Evolutionary conservation across 129 eudicot species (phyloP).

Genomic region (Artemisia argyi): DNA sequence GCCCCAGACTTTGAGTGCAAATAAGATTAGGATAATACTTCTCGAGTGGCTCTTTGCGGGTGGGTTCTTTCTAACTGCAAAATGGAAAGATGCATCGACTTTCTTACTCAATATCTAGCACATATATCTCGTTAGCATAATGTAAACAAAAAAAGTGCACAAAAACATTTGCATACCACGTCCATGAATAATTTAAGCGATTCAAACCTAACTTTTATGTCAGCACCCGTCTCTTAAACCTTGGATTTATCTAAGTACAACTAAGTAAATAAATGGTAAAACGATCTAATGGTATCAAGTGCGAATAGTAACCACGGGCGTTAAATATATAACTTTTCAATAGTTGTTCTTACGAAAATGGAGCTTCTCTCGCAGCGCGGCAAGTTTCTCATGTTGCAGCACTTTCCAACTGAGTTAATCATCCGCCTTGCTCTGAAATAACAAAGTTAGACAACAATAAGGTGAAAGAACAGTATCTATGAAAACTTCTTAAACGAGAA

Average conservation of each 20-base stretch:
- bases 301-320: not conserved
- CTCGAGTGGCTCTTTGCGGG: conserved; percentile 72
- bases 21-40: conserved; percentile 85
- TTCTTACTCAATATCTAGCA: conserved; percentile 8
- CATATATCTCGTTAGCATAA: not conserved
- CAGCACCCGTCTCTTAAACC: conserved; percentile 59
- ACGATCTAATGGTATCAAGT: not conserved
- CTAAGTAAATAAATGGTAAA: not conserved
- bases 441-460: too few species aligned
- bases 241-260: conserved; percentile 64
- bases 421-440: conserved; percentile 79
- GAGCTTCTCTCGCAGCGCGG: conserved; percentile 74
- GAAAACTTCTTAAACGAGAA: too few species aligned
- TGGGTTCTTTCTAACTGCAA: conserved; percentile 74
- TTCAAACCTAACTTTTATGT: conserved; percentile 66
- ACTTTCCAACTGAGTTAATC: conserved; percentile 86
- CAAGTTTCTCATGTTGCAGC: conserved; percentile 75
- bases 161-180: conserved; percentile 33
- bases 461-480: too few species aligned
- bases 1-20: conserved; percentile 70
- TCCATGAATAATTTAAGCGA: conserved; percentile 65
- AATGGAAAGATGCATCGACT: conserved; percentile 8
- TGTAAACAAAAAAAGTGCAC: not conserved
- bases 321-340: conserved; percentile 43
- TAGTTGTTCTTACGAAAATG: conserved; percentile 61